Percentiles rank a stretch among this genome's conserved stretches.
phyloP scores from a whole-genome alignment of 805 yeast genomes.

The Hanseniaspora mollemarum region DNA sequence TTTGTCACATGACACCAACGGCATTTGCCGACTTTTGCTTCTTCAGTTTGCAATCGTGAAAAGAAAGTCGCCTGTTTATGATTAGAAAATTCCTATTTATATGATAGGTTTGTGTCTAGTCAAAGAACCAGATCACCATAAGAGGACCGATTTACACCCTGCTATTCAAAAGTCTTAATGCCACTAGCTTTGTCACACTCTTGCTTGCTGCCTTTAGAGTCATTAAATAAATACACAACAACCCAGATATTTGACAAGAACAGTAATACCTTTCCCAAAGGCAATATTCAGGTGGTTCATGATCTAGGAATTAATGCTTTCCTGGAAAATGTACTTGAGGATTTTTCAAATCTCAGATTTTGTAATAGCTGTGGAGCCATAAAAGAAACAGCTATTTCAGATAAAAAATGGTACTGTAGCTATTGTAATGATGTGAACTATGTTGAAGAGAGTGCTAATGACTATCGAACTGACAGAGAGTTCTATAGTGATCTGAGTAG shows the following conservation, averaged over 20 bases:
- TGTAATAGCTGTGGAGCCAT: background rate
- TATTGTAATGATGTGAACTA: slow-evolving; percentile 15
- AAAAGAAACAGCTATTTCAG: background rate
- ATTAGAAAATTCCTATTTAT: background rate
- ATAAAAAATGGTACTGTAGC: slow-evolving; percentile 14
- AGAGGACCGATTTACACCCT: too few species aligned
- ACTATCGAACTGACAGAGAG: background rate
- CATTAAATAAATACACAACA: background rate
- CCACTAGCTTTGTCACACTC: background rate
- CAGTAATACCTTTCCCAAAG: slow-evolving; percentile 12
- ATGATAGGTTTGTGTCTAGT: background rate
- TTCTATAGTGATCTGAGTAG: background rate
- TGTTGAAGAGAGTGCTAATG: background rate
- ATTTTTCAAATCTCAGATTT: background rate
- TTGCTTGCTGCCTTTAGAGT: slow-evolving; percentile 2
- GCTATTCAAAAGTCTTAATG: too few species aligned
- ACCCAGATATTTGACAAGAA: slow-evolving; percentile 3
- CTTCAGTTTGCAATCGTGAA: too few species aligned
- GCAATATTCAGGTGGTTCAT: slow-evolving; percentile 2
- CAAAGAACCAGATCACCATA: background rate
- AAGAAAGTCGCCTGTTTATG: too few species aligned
- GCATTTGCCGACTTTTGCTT: too few species aligned
- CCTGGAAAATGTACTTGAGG: too few species aligned
- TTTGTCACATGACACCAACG: too few species aligned
- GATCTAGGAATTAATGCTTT: background rate